Evolutionary conservation across 768 basidiomycete genomes (phyloP), one percentile per base, ranked within the genome.

Genomic region (Tricholomella constricta): DNA sequence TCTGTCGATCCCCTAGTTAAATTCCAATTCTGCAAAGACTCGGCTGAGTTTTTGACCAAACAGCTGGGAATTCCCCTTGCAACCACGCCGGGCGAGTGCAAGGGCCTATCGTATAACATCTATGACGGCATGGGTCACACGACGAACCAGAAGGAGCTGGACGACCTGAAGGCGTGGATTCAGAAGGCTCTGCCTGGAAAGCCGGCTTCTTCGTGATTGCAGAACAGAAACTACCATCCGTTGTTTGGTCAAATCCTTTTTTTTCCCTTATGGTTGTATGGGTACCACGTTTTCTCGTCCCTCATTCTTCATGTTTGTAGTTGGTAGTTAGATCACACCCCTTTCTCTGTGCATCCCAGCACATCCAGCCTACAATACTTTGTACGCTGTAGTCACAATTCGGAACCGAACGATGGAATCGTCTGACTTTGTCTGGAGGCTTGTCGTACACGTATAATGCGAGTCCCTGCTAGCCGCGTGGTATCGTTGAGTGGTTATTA

Each of bases 71-170:
- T 89, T 50, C 74, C 76, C 17, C 63, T 64, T 6, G 75, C 74
- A 23, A 58, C 72, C 29, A 63, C 72, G 23, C 65, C 65, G 7
- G 75, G 70, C 4, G 72, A 76, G 17, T 56, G 69, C 42, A 75
- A 76, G 14, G 94, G 91, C 10, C 61, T 93, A 25, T 75, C 77
- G 40, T 92, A 85, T 72, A 81, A 84, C 54, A 64, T 78, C 10
- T 95, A 94, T 66, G 70, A 74, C 2, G 84, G 83, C 10, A 69
- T 91, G 59, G 81, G 76, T 6, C 94, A 97, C 61, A 78, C 81
- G 35, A 81, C 86, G 14, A 78, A 74, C 51, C 73, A 75, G 43
- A 63, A 81, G 68, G 91, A 94, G 62, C 72, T 94, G 36, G 74
- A 78, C 31, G 87, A 94, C 62, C 66, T 95, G 61, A 81, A 78